Conservation (phyloP, 148 eudicot species). For the Pharnaceum exiguum region DNA sequence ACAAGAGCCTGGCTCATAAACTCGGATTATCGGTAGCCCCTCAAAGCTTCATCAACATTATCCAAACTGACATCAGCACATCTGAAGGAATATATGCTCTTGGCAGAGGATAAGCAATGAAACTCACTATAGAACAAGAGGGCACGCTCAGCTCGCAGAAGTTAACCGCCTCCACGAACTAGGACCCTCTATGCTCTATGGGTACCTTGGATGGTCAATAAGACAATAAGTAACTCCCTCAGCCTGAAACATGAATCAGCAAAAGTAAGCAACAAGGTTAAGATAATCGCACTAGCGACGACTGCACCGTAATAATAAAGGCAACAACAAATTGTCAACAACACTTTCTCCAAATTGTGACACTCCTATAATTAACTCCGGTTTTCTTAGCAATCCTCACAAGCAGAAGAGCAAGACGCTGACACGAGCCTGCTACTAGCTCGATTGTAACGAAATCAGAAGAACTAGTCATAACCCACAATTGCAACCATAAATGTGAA, state of each 20-base stretch:
- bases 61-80: not conserved
- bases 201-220: not conserved
- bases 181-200: slow-evolving; percentile 36
- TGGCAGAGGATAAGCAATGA: not conserved
- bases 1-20: slow-evolving; percentile 9
- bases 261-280: too few relatives aligned
- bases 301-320: too few relatives aligned
- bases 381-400: too few relatives aligned
- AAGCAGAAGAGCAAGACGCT: too few relatives aligned
- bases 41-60: slow-evolving; percentile 12
- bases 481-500: too few relatives aligned
- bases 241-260: slow-evolving; percentile 9
- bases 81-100: not conserved
- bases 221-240: not conserved
- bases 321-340: too few relatives aligned
- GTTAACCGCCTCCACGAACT: slow-evolving; percentile 40
- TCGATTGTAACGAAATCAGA: too few relatives aligned
- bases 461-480: too few relatives aligned
- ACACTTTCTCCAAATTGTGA: too few relatives aligned
- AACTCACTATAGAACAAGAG: slow-evolving; percentile 27
- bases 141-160: slow-evolving; percentile 45
- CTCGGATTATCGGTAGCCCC: slow-evolving; percentile 10
- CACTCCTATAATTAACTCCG: too few relatives aligned
- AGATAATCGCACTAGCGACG: too few relatives aligned
- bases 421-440: too few relatives aligned